A percentile compares a stretch with the other conserved stretches of the same genome.
Conservation (phyloP, 1,284 basidiomycete species). For the Phellopilus nigrolimitatus region DNA sequence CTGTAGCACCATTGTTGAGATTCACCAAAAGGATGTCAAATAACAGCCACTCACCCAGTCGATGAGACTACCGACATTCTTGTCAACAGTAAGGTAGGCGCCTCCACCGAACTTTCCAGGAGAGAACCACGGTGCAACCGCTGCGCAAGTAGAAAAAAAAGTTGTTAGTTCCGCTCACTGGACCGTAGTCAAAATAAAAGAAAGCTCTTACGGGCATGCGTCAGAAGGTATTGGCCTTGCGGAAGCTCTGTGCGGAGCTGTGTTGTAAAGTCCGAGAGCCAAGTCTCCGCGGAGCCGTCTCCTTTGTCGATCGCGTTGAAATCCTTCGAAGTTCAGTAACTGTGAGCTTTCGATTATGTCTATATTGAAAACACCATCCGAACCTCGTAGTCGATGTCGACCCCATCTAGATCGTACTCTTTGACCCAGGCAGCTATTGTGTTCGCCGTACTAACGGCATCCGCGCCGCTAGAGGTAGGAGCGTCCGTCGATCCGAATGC, state of each 20-base stretch:
- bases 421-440: slow-evolving; percentile 47
- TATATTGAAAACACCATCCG: background rate
- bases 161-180: slow-evolving; percentile 33
- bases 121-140: slow-evolving; percentile 37
- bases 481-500: slow-evolving; percentile 50
- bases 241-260: slow-evolving; percentile 33
- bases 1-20: slow-evolving; percentile 24
- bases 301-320: slow-evolving; percentile 40
- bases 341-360: background rate
- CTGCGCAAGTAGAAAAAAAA: background rate
- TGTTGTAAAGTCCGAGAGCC: slow-evolving; percentile 41
- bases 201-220: slow-evolving; percentile 34
- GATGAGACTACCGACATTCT: slow-evolving; percentile 50
- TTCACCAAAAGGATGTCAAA: background rate
- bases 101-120: slow-evolving; percentile 47
- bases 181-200: no score
- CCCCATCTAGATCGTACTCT: slow-evolving; percentile 45
- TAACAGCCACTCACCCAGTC: slow-evolving; percentile 37
- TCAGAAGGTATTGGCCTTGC: slow-evolving; percentile 32
- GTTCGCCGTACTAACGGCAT: slow-evolving; percentile 39
- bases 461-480: slow-evolving; percentile 41
- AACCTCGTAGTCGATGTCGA: slow-evolving; percentile 54
- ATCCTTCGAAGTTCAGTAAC: slow-evolving; percentile 33
- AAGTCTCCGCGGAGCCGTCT: slow-evolving; percentile 36
- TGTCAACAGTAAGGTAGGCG: slow-evolving; percentile 54